A percentile compares a stretch with the other conserved stretches of the same genome.
Conservation (phyloP, 2,329 filamentous ascomycete genomes). For the Podosphaera leucotricha region DNA sequence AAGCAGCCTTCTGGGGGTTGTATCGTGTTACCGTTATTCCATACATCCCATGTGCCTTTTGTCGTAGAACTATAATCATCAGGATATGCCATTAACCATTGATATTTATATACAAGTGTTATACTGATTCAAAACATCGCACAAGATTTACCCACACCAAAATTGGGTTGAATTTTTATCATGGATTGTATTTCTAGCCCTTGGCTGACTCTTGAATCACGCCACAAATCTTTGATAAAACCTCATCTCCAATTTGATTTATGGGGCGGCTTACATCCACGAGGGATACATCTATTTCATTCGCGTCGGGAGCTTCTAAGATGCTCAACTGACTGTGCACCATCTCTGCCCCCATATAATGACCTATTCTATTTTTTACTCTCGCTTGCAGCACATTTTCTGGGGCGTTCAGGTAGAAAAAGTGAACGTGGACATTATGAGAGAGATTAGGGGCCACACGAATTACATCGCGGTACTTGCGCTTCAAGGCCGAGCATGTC, state of each 20-base stretch:
- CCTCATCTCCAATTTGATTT: constrained; percentile 35
- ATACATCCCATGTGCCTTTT: too few species aligned
- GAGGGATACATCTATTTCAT: constrained; percentile 48
- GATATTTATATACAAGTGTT: too few species aligned
- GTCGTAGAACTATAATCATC: too few species aligned
- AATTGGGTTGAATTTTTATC: too few species aligned
- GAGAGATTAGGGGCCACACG: constrained; percentile 57
- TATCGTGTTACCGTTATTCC: too few species aligned
- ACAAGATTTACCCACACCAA: too few species aligned
- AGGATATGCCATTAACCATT: too few species aligned
- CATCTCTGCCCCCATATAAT: constrained; percentile 95
- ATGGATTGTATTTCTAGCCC: background rate
- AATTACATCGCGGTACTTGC: constrained; percentile 88
- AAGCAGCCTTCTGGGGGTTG: too few species aligned
- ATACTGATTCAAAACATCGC: too few species aligned
- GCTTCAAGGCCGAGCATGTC: constrained; percentile 88
- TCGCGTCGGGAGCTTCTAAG: constrained; percentile 54
- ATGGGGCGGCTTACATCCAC: constrained; percentile 40
- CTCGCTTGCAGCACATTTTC: constrained; percentile 54
- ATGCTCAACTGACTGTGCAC: constrained; percentile 76
- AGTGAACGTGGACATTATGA: constrained; percentile 57
- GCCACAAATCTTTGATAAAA: constrained; percentile 28
- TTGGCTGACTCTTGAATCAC: constrained; percentile 4
- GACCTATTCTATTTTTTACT: constrained; percentile 50
- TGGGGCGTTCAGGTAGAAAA: constrained; percentile 67